These are phyloP conservation scores for Circinella umbellata DNA, from an alignment of 371 early-diverging fungal genomes.

Conservation along the genomic window DNA sequence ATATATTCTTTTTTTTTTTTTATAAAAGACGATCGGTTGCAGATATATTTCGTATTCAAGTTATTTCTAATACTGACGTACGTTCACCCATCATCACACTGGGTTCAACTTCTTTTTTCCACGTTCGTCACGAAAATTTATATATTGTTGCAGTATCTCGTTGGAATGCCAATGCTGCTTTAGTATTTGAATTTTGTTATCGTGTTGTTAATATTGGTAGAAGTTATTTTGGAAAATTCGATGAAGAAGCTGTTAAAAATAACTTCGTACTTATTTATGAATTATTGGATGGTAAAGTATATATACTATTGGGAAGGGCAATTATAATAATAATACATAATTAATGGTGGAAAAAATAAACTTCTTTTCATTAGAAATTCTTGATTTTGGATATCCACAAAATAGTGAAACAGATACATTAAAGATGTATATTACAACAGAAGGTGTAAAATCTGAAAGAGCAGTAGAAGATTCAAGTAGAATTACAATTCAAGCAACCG, in stretches of 20 bases:
- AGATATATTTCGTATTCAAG: conserved; percentile 96
- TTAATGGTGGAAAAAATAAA: too few species aligned
- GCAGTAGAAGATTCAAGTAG: conserved; percentile 76
- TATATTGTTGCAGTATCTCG: conserved; percentile 88
- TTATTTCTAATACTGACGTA: conserved; percentile 89
- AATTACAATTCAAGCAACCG: conserved; percentile 92
- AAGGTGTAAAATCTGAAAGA: conserved; percentile 81
- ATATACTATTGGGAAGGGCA: neutral
- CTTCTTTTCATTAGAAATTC: conserved; percentile 63
- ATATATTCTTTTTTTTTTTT: neutral
- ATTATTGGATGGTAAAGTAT: conserved; percentile 79
- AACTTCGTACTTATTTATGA: conserved; percentile 93
- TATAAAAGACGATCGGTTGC: conserved; percentile 93
- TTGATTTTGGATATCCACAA: conserved; percentile 94
- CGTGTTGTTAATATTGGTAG: conserved; percentile 76
- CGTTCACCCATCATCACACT: conserved; percentile 93
- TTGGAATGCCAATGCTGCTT: conserved; percentile 83
- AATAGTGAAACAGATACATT: conserved; percentile 88
- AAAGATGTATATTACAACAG: conserved; percentile 89
- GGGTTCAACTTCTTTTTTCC: conserved; percentile 87
- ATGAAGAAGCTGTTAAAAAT: conserved; percentile 89
- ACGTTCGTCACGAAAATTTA: conserved; percentile 89
- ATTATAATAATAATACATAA: too few species aligned
- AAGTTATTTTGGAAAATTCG: conserved; percentile 87
- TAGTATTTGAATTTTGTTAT: conserved; percentile 87